A percentile compares a stretch with the other conserved stretches of the same genome.
These are phyloP conservation scores for Thalassiosira profunda DNA, from an alignment of 108 stramenopile species.

Conservation along the genomic window DNA sequence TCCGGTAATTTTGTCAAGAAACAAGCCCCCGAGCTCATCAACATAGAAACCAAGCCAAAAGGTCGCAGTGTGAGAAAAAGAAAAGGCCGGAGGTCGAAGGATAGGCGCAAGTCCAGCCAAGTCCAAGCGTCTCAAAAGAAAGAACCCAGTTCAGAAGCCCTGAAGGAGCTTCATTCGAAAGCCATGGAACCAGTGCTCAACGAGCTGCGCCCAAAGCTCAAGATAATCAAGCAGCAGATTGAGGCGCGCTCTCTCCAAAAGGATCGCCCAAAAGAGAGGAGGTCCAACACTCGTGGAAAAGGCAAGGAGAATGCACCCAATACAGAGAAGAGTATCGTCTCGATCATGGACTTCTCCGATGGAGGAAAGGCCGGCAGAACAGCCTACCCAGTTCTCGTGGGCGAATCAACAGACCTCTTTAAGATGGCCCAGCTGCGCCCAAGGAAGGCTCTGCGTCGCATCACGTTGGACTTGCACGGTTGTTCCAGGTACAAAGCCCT, in stretches of 20 bases:
- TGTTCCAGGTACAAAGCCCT: background rate
- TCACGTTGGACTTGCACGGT: constrained; percentile 5
- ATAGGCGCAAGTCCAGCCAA: background rate
- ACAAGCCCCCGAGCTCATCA: background rate
- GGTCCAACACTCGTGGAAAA: background rate
- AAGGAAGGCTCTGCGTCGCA: background rate
- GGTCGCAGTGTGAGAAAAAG: background rate
- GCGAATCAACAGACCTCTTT: background rate
- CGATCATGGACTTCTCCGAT: no score
- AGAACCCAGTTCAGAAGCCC: no score
- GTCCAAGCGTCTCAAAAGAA: background rate
- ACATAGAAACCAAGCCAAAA: background rate
- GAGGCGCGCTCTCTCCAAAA: no score
- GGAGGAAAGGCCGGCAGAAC: background rate
- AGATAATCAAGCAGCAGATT: background rate
- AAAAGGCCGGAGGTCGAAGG: background rate
- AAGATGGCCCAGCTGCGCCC: background rate
- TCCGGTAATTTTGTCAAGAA: no score
- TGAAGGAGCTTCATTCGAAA: no score
- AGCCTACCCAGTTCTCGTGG: background rate
- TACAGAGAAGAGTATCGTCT: background rate
- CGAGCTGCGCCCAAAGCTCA: background rate
- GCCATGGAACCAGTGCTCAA: background rate
- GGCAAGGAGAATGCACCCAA: background rate
- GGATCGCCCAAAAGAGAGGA: background rate